These are phyloP conservation scores for Diaporthe humulicola DNA, from an alignment of 2,329 filamentous ascomycete species.

Conservation along the genomic window DNA sequence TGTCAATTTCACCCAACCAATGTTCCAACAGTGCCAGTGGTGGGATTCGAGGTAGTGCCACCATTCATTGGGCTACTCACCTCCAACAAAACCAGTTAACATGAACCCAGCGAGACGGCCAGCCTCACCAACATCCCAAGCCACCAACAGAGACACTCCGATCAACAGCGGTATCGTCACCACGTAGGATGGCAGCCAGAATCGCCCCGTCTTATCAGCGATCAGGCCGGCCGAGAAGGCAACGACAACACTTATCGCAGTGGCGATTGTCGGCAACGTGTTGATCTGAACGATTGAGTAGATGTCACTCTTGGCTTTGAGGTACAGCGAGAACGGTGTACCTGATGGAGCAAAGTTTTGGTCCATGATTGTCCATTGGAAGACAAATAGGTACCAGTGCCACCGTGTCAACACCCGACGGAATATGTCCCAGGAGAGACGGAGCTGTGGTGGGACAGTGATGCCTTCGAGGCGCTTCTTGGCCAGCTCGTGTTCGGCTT, in stretches of 20 bases:
- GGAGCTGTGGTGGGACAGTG: background rate
- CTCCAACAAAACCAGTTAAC: constrained; percentile 23
- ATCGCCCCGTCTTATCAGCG: background rate
- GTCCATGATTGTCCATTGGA: background rate
- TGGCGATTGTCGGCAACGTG: constrained; percentile 1
- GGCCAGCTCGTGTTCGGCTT: background rate
- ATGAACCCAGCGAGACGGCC: background rate
- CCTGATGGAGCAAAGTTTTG: constrained; percentile 5
- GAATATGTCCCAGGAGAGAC: constrained; percentile 1
- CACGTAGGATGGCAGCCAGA: background rate
- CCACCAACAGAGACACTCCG: background rate
- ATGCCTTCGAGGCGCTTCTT: background rate
- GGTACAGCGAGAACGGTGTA: background rate
- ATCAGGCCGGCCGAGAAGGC: background rate
- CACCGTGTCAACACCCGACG: constrained; percentile 1
- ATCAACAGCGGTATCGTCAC: background rate
- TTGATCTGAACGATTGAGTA: constrained; percentile 19
- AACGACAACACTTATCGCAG: background rate
- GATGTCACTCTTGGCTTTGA: background rate
- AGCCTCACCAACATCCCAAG: constrained; percentile 8
- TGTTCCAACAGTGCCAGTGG: too few species aligned
- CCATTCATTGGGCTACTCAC: background rate
- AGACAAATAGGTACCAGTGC: background rate
- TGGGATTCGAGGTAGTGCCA: too few species aligned
- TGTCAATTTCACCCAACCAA: background rate